Evolutionary conservation across 2,329 filamentous ascomycete genomes (phyloP).

Genomic region (Venturia asperata): DNA sequence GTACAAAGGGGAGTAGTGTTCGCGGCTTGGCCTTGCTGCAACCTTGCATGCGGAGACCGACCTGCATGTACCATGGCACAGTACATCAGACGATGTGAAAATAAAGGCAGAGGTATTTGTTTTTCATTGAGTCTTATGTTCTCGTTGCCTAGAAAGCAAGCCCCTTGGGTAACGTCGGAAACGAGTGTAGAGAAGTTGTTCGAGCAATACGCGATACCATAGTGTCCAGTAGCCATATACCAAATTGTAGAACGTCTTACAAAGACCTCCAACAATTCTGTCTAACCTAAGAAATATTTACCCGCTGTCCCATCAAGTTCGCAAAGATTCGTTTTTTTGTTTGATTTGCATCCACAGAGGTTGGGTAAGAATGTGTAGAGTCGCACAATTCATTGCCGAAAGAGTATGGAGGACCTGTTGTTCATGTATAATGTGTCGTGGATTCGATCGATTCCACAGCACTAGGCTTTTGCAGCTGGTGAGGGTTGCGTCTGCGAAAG

Average conservation of each 20-base stretch:
- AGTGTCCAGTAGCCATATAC: not conserved
- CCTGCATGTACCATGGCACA: not conserved
- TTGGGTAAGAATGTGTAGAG: not conserved
- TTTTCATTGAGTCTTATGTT: not conserved
- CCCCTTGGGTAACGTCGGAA: conserved; percentile 5
- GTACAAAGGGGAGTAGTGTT: no score
- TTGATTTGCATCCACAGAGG: conserved; percentile 7
- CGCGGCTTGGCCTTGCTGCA: not conserved
- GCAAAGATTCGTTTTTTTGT: not conserved
- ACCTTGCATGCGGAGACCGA: not conserved
- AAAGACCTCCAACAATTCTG: not conserved
- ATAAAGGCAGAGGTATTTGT: not conserved
- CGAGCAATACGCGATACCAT: conserved; percentile 13
- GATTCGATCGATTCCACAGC: not conserved
- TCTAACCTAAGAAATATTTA: not conserved
- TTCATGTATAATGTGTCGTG: not conserved
- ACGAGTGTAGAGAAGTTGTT: not conserved
- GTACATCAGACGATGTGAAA: not conserved
- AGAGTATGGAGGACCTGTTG: not conserved
- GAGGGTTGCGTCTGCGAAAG: not conserved
- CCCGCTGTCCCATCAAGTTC: not conserved
- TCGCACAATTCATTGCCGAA: not conserved
- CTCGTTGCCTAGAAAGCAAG: not conserved
- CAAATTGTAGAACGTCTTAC: not conserved
- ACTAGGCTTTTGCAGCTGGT: not conserved